Base-by-base conservation (phyloP, 129 eudicot genomes). In the Solidago caesia region DNA sequence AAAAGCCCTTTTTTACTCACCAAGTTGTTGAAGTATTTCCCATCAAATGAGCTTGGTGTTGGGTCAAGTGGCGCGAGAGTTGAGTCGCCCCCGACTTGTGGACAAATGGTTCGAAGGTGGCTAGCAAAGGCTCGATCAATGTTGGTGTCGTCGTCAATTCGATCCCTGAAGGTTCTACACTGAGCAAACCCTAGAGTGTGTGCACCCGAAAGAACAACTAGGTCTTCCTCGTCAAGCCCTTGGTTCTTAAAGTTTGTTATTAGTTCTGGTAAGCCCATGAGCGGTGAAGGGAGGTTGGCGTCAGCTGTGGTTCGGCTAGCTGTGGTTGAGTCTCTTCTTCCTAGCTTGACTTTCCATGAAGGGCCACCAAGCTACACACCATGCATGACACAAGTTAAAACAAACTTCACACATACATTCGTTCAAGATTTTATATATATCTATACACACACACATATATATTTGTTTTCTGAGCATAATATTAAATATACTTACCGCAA, bases 141-240 rank as follows among this genome's bases (percentile, higher is more conserved):
- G 46, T 75, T 83, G 59, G n/a, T 57, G 3, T 75, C 79, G 8
- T 59, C 60, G 68, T 77, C 42, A 12, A 77, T 77, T 4, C 68
- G 77, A 52, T 2, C 61, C 65, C 82, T 72, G 44, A 77, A 76
- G 5, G 70, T 42, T 15, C 45, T 25, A 76, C 85, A 81, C 8
- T 70, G 73, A 45, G 82, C 52, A 0, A 65, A 72, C 43, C 79
- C 82, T 29, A 82, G 45, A n/a, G 82, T 66, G 47, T 77, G 82
- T 43, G 85, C 89, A 67, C 97, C 97, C 12, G 87, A 85, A 6
- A 90, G 78, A 16, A 73, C 86, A 58, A 88, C 92, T n/a, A 90
- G 79, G 75, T 90, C 96, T 5, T 72, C 71, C 44, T 75, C 71
- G 26, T 81, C 67, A 2, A 89, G 85, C 66, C 87, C 87, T 59